These are phyloP conservation scores for Scalesia atractyloides DNA, from an alignment of 129 eudicot species.

Conservation along the genomic window DNA sequence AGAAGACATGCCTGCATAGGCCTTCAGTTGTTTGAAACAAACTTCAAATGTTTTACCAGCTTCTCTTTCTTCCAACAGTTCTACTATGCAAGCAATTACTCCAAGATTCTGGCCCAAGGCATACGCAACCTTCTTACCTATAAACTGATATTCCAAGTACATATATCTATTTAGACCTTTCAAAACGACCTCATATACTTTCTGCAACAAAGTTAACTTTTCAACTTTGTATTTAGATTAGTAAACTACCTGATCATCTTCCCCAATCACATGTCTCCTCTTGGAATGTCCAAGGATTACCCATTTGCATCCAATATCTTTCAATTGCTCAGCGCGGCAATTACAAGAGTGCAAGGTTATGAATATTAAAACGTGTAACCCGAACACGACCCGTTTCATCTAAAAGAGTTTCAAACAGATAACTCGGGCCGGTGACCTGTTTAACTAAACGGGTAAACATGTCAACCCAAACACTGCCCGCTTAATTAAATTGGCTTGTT, in stretches of 20 bases:
- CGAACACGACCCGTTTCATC: too few relatives aligned
- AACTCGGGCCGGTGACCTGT: too few relatives aligned
- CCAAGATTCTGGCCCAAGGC: slow-evolving; percentile 81
- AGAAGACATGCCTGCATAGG: slow-evolving; percentile 72
- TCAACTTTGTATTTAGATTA: neutral
- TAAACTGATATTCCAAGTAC: slow-evolving; percentile 54
- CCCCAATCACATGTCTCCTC: slow-evolving; percentile 84
- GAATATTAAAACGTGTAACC: neutral
- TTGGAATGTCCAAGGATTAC: slow-evolving; percentile 97
- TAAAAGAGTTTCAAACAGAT: too few relatives aligned
- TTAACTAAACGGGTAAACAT: too few relatives aligned
- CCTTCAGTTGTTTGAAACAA: slow-evolving; percentile 82
- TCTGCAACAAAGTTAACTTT: slow-evolving; percentile 5
- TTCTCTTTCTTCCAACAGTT: slow-evolving; percentile 86
- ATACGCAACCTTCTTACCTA: slow-evolving; percentile 99
- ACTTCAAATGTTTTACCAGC: slow-evolving; percentile 95
- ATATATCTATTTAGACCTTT: slow-evolving; percentile 12
- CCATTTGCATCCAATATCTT: slow-evolving; percentile 96
- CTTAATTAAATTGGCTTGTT: neutral
- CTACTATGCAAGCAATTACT: slow-evolving; percentile 94
- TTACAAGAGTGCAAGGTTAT: slow-evolving; percentile 8
- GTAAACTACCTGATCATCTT: slow-evolving; percentile 65
- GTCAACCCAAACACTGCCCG: too few relatives aligned
- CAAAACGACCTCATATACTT: neutral
- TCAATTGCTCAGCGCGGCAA: slow-evolving; percentile 86